These are phyloP conservation scores for Paraphoma sp. DNA, from an alignment of 2,329 filamentous ascomycete species.

Conservation along the genomic window DNA sequence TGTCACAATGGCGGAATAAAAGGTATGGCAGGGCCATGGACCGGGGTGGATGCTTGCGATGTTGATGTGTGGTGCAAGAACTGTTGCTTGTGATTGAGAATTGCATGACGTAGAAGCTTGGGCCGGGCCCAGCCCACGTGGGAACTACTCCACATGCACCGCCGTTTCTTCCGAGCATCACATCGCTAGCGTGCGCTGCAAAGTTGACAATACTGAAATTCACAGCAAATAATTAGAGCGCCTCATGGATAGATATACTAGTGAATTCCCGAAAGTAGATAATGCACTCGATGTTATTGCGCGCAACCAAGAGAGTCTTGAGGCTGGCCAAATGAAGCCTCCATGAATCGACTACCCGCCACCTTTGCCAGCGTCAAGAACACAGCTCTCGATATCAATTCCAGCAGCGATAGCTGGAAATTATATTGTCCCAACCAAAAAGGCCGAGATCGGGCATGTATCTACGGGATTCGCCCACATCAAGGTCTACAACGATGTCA, in stretches of 20 bases:
- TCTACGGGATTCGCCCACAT: not conserved
- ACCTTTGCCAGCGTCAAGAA: too few relatives aligned
- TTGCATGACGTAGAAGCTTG: slow-evolving; percentile 4
- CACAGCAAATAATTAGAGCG: not conserved
- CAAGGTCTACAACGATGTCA: too few relatives aligned
- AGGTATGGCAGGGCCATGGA: not conserved
- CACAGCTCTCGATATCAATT: not conserved
- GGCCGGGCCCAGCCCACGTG: slow-evolving; percentile 14
- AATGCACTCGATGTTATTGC: too few relatives aligned
- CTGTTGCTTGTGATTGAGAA: slow-evolving; percentile 2
- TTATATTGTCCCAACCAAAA: slow-evolving; percentile 5
- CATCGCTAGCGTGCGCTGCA: not conserved
- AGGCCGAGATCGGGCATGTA: slow-evolving; percentile 1
- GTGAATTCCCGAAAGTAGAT: too few relatives aligned
- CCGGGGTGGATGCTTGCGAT: not conserved
- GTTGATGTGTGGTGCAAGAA: not conserved
- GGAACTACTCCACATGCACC: slow-evolving; percentile 3
- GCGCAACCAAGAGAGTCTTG: too few relatives aligned
- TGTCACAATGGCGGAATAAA: slow-evolving; percentile 1
- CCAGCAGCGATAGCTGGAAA: slow-evolving; percentile 9
- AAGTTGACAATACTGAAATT: not conserved
- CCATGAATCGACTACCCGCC: too few relatives aligned
- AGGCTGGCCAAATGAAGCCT: too few relatives aligned
- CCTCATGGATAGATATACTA: too few relatives aligned
- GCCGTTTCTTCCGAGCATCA: not conserved